Percentiles rank a stretch among this genome's conserved stretches.
These are phyloP conservation scores for Elsinoe batatas DNA, from an alignment of 2,329 filamentous ascomycete genomes.

Conservation along the genomic window DNA sequence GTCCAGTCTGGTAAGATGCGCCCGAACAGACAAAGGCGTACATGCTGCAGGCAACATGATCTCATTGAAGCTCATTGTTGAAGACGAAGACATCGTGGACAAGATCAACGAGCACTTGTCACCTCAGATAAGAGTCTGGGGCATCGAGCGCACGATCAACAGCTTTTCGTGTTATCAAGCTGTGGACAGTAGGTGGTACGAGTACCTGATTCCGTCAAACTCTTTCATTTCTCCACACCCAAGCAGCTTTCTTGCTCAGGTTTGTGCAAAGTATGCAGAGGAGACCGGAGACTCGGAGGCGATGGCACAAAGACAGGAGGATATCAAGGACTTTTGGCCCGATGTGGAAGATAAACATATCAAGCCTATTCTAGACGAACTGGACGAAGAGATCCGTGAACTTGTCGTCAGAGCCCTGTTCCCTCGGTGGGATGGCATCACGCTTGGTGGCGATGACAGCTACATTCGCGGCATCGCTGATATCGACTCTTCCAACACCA, in stretches of 20 bases:
- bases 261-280: slow-evolving; percentile 67
- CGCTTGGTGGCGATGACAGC: slow-evolving; percentile 14
- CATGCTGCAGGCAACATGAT: slow-evolving; percentile 94
- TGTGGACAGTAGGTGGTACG: slow-evolving; percentile 93
- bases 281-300: slow-evolving; percentile 62
- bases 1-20: slow-evolving; percentile 85
- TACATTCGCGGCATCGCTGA: slow-evolving; percentile 20
- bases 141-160: slow-evolving; percentile 78
- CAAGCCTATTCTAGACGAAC: slow-evolving; percentile 51
- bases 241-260: slow-evolving; percentile 72
- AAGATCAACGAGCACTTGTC: slow-evolving; percentile 84
- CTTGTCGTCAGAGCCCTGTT: slow-evolving; percentile 52
- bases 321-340: slow-evolving; percentile 73
- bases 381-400: slow-evolving; percentile 55
- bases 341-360: slow-evolving; percentile 72
- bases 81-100: slow-evolving; percentile 75
- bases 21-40: slow-evolving; percentile 93
- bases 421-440: slow-evolving; percentile 15
- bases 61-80: slow-evolving; percentile 88
- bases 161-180: slow-evolving; percentile 90
- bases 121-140: slow-evolving; percentile 90
- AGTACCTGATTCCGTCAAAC: slow-evolving; percentile 91
- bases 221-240: slow-evolving; percentile 88
- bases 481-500: not conserved
- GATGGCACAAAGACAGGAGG: slow-evolving; percentile 59